A percentile compares a stretch with the other conserved stretches of the same genome.
Evolutionary conservation across 148 eudicot species (phyloP).

Genomic region (Hydrangea macrophylla): DNA sequence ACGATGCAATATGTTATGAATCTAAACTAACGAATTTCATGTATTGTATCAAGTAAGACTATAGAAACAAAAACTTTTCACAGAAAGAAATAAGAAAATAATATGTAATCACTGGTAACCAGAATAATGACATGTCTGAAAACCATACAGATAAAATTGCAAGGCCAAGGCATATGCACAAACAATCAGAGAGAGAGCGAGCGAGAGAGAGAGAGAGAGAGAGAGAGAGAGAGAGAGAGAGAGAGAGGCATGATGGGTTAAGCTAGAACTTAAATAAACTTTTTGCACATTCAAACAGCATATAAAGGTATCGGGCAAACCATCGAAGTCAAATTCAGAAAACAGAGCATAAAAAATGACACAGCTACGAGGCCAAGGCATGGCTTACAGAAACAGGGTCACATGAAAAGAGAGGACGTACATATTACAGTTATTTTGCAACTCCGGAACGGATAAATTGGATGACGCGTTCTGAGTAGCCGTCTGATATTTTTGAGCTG

Average conservation of each 20-base stretch:
- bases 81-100: neutral
- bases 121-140: neutral
- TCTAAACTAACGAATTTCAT: neutral
- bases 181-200: no score
- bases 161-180: no score
- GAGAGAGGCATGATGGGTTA: neutral
- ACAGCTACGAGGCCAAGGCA: neutral
- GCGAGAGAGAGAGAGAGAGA: no score
- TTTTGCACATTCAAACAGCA: neutral
- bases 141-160: neutral
- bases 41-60: neutral
- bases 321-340: neutral
- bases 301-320: neutral
- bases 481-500: slow-evolving; percentile 91
- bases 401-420: slow-evolving; percentile 33
- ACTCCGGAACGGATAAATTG: slow-evolving; percentile 63
- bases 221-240: neutral
- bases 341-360: neutral
- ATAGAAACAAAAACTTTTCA: neutral
- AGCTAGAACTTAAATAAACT: neutral
- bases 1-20: neutral
- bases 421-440: slow-evolving; percentile 92
- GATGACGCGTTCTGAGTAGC: slow-evolving; percentile 78
- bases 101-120: neutral
- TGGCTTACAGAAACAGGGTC: neutral